Base-by-base conservation (phyloP, 1,284 basidiomycete genomes). In the Apiotrichum brassicae region DNA sequence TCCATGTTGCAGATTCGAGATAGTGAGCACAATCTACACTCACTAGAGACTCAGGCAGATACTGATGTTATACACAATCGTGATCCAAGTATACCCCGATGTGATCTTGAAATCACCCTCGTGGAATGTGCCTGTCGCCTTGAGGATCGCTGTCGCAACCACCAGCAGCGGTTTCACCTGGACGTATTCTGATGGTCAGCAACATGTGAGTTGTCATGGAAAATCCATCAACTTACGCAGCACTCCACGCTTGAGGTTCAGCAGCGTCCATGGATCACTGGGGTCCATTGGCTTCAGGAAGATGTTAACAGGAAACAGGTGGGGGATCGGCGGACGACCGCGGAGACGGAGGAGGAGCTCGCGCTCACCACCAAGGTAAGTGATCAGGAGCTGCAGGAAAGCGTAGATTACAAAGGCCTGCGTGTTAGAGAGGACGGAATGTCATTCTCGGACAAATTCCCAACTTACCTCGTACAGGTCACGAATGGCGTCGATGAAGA, bases 401-500 rank as follows among this genome's bases (percentile, higher is more conserved):
- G 84, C 92, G 73, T 97, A 97, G 62, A 97, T 97, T 37, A 97
- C 92, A 67, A 95, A 97, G 1, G 91, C 92, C 88, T 92, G 25
- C 1, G 18, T 14, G 33, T 46, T 46, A 52, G 35, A 46, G 53
- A 1, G n/a, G 16, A 1, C 8, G 4, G 14, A 3, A n/a, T n/a
- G n/a, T n/a, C 14, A 30, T 30, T 8, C 28, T 30, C 14, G 14
- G 28, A n/a, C n/a, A 30, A 16, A 4, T 1, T 3, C 40, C 28
- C 12, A 12, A 66, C 81, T 56, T 51, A 88, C 90, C 79, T 99
- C 94, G 73, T 99, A 98, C 12, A 98, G 82, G 71, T 99, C 95
- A 35, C 94, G 81, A 51, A 97, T 78, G 20, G 84, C 87, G 69
- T 98, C 94, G 60, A 99, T 95, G 60, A 95, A 86, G 75, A 97